Conservation (phyloP, 2,329 filamentous ascomycete species). For the Pestalotiopsis sp. region DNA sequence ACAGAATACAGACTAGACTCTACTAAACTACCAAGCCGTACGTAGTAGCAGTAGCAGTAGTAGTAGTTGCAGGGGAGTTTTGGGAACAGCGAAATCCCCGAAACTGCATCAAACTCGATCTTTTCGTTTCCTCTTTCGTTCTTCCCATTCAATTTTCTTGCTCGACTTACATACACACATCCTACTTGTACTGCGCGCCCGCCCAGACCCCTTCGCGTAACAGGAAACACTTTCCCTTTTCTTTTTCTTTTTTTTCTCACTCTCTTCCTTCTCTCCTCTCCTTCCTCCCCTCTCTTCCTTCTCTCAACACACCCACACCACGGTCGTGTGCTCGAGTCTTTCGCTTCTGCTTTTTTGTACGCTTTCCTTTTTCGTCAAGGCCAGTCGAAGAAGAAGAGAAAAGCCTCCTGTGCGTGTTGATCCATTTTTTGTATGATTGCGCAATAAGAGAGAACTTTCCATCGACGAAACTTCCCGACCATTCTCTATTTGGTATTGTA, state of each 20-base stretch:
- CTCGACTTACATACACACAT: constrained; percentile 5
- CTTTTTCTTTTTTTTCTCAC: no score
- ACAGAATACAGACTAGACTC: no score
- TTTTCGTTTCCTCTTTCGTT: constrained; percentile 11
- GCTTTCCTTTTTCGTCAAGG: constrained; percentile 13
- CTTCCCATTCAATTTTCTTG: background rate
- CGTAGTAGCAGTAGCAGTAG: background rate
- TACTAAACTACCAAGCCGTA: no score
- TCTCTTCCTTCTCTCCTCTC: constrained; percentile 17
- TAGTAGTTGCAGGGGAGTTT: background rate
- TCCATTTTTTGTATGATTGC: background rate
- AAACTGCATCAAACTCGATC: constrained; percentile 3
- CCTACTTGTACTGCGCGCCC: constrained; percentile 16
- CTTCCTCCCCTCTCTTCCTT: constrained; percentile 15
- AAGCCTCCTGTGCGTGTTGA: background rate
- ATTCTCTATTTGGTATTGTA: no score
- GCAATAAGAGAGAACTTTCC: background rate
- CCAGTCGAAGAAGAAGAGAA: background rate
- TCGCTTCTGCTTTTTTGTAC: constrained; percentile 16
- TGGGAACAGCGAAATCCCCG: background rate
- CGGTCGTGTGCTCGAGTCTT: constrained; percentile 16
- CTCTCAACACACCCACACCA: constrained; percentile 16
- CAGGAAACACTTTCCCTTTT: constrained; percentile 19
- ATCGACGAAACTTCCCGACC: no score
- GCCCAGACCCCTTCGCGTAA: constrained; percentile 17